phyloP scores from a whole-genome alignment of 148 eudicot genomes.

The Rhododendron vialii region DNA sequence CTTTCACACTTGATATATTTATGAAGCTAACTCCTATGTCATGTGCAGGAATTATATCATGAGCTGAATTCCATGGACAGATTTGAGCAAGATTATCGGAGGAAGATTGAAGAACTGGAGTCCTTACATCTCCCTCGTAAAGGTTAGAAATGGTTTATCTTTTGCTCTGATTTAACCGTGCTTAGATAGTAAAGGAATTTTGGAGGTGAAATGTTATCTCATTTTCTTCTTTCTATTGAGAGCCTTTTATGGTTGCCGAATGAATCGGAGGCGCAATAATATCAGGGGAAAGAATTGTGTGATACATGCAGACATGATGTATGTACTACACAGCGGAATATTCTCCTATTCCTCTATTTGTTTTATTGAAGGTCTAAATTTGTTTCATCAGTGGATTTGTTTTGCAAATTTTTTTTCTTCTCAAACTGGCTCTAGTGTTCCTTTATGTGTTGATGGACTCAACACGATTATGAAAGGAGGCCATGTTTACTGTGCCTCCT shows the following conservation, averaged over 20 bases:
- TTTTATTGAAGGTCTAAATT: not conserved
- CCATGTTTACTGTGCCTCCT: not conserved
- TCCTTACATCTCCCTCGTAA: slow-evolving; percentile 78
- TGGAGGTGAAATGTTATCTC: not conserved
- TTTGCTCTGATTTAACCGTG: not conserved
- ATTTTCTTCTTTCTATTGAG: not conserved
- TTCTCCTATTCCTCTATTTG: not conserved
- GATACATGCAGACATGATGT: not conserved
- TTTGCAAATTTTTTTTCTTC: not conserved
- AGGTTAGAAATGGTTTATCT: slow-evolving; percentile 41
- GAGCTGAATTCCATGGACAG: slow-evolving; percentile 86
- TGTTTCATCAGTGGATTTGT: slow-evolving; percentile 1
- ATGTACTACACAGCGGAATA: not conserved
- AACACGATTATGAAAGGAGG: not conserved
- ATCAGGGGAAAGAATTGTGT: not conserved
- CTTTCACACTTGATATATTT: not conserved
- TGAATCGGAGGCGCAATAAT: not conserved
- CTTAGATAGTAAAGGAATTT: not conserved
- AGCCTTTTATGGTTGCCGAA: not conserved
- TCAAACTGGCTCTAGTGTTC: not conserved
- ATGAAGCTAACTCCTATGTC: slow-evolving; percentile 7
- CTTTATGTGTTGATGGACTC: not conserved
- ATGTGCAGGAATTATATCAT: slow-evolving; percentile 83
- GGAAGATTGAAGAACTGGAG: slow-evolving; percentile 75
- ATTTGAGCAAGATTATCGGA: slow-evolving; percentile 77